Evolutionary conservation across 2,329 filamentous ascomycete species (phyloP).

Genomic region (Hirsutella thompsonii): DNA sequence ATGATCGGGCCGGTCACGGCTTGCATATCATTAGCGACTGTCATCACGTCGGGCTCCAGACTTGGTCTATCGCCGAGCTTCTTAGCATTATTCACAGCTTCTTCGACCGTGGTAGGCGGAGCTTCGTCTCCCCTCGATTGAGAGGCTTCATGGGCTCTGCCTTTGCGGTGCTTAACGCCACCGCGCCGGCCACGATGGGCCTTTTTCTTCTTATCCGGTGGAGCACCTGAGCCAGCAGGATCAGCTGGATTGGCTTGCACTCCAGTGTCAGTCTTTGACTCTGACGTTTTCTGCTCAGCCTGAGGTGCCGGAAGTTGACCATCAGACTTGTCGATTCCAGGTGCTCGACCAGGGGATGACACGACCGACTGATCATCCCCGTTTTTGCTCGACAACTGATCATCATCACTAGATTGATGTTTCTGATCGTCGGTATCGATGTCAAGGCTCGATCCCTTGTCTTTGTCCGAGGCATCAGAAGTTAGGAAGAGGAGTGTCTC

Average conservation of each 20-base stretch:
- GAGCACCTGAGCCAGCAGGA: constrained; percentile 1
- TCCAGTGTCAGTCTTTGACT: background rate
- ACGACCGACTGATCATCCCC: background rate
- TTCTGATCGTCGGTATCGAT: background rate
- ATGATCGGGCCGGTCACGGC: constrained; percentile 47
- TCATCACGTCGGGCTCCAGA: constrained; percentile 50
- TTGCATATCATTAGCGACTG: constrained; percentile 41
- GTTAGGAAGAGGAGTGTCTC: constrained; percentile 10
- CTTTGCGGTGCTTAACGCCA: constrained; percentile 53
- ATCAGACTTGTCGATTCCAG: background rate
- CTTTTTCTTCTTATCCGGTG: constrained; percentile 49
- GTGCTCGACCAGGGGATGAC: background rate
- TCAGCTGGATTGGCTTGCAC: background rate
- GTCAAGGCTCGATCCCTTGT: background rate
- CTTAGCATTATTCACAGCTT: constrained; percentile 46
- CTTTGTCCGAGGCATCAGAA: constrained; percentile 3
- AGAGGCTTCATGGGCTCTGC: constrained; percentile 38
- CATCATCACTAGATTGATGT: background rate
- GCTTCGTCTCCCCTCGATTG: constrained; percentile 35
- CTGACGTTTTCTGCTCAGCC: background rate
- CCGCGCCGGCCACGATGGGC: constrained; percentile 59
- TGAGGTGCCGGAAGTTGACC: background rate
- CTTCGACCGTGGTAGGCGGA: constrained; percentile 39
- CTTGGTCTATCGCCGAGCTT: constrained; percentile 39
- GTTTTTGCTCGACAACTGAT: background rate